These are phyloP conservation scores for Whalleya microplaca DNA, from an alignment of 2,329 filamentous ascomycete genomes.

Conservation along the genomic window DNA sequence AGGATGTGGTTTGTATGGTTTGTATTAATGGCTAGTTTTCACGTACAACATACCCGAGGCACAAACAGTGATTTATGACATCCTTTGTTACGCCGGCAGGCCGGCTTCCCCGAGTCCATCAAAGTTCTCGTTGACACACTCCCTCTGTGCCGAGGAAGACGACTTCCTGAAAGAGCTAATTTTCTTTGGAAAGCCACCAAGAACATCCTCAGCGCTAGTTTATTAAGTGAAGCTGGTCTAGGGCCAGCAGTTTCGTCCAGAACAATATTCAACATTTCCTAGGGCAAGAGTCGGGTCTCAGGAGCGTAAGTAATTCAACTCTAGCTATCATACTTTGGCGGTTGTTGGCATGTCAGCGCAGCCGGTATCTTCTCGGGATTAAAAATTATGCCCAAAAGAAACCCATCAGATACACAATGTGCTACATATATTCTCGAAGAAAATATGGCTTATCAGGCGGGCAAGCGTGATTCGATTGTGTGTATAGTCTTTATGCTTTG, in stretches of 20 bases:
- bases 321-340: conserved; percentile 45
- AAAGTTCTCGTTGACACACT: conserved; percentile 86
- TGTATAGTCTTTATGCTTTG: neutral
- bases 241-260: conserved; percentile 74
- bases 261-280: conserved; percentile 69
- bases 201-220: conserved; percentile 72
- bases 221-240: conserved; percentile 70
- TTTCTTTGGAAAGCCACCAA: conserved; percentile 84
- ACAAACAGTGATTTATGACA: conserved; percentile 82
- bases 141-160: conserved; percentile 73
- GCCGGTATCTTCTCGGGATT: conserved; percentile 63
- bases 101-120: conserved; percentile 90
- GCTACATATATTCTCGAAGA: conserved; percentile 83
- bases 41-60: conserved; percentile 90
- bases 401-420: conserved; percentile 89
- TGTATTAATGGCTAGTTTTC: neutral
- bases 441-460: conserved; percentile 87
- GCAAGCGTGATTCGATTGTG: conserved; percentile 83
- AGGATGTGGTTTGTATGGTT: neutral
- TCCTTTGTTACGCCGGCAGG: conserved; percentile 84
- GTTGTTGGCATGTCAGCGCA: conserved; percentile 1
- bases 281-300: conserved; percentile 71
- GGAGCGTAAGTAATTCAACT: conserved; percentile 46
- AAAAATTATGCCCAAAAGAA: conserved; percentile 61
- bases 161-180: conserved; percentile 68